Conservation (phyloP, 2,329 filamentous ascomycete species). For the Orbilia ellipsospora region DNA sequence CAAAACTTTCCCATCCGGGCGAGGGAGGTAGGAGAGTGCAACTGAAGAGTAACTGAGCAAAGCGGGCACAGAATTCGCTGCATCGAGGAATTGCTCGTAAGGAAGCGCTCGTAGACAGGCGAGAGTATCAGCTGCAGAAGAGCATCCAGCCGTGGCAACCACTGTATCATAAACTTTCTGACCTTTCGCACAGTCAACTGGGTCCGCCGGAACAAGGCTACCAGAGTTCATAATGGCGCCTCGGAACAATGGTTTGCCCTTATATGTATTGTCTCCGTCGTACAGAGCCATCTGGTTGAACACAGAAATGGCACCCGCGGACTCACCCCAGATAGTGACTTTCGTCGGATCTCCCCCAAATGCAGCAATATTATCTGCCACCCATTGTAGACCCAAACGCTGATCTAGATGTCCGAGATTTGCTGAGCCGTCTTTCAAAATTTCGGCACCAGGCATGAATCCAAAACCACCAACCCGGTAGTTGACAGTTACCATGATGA, state of each 20-base stretch:
- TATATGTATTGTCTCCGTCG: conserved; percentile 71
- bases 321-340: conserved; percentile 59
- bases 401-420: conserved; percentile 58
- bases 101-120: conserved; percentile 73
- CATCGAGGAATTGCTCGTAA: conserved; percentile 70
- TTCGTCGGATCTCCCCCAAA: conserved; percentile 57
- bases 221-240: conserved; percentile 83
- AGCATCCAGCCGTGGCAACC: conserved; percentile 71
- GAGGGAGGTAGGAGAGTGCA: conserved; percentile 69
- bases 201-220: conserved; percentile 71
- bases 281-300: conserved; percentile 68
- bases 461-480: conserved; percentile 69
- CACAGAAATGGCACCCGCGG: conserved; percentile 57
- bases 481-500: conserved; percentile 69
- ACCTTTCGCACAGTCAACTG: conserved; percentile 73
- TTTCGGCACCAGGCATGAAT: conserved; percentile 66
- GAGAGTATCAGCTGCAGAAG: conserved; percentile 69
- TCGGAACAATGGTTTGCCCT: conserved; percentile 78
- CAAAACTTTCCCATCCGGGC: conserved; percentile 72
- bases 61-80: conserved; percentile 69
- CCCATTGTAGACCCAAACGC: conserved; percentile 58
- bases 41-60: conserved; percentile 70
- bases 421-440: conserved; percentile 64
- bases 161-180: conserved; percentile 74
- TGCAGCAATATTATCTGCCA: conserved; percentile 57